phyloP scores from a whole-genome alignment of 148 eudicot genomes.

The Bassia scoparia region DNA sequence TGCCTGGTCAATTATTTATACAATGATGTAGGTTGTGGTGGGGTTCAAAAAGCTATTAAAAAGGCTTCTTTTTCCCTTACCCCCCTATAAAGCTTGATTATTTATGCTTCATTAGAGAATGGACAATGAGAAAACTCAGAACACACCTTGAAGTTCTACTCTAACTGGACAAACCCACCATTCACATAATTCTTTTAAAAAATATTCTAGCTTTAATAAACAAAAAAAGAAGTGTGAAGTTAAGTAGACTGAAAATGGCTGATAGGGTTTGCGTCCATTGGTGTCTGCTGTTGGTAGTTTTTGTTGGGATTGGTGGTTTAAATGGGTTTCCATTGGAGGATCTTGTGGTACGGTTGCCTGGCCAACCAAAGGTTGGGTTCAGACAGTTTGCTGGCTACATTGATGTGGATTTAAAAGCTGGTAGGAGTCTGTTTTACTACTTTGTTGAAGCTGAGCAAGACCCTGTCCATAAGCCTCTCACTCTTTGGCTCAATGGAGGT shows the following conservation, averaged over 20 bases:
- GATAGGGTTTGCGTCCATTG: neutral
- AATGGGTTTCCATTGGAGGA: constrained; percentile 80
- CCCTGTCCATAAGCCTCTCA: constrained; percentile 60
- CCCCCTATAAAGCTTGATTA: neutral
- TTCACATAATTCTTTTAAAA: neutral
- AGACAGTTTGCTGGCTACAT: constrained; percentile 84
- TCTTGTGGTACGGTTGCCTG: constrained; percentile 67
- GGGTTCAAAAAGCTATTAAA: neutral
- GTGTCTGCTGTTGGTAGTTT: constrained; percentile 36
- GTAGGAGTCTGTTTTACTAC: constrained; percentile 93
- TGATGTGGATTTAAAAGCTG: constrained; percentile 80
- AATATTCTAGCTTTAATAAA: too few species aligned
- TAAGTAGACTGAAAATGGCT: neutral
- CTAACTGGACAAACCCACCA: neutral
- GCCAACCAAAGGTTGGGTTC: constrained; percentile 84
- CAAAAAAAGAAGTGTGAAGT: neutral
- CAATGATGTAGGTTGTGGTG: neutral
- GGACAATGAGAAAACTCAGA: neutral
- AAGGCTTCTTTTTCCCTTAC: neutral
- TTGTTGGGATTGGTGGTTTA: constrained; percentile 32
- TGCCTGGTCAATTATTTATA: neutral
- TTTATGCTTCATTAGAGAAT: neutral
- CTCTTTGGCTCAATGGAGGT: constrained; percentile 99
- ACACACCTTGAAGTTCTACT: neutral
- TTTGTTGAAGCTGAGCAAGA: constrained; percentile 81